These are phyloP conservation scores for Fusarium chlamydosporum DNA, from an alignment of 2,329 filamentous ascomycete species.

Conservation along the genomic window DNA sequence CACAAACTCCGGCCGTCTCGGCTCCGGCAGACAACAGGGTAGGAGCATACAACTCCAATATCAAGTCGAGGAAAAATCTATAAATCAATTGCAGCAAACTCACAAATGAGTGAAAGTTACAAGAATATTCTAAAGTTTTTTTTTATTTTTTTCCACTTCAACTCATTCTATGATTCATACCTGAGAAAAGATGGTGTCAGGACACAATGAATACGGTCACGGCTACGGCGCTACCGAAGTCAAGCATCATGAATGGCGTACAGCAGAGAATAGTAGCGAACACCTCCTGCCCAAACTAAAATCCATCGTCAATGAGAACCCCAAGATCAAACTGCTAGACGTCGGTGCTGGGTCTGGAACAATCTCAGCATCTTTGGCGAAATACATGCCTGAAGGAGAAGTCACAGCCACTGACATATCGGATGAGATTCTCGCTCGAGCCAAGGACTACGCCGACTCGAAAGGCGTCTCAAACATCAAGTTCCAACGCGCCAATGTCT, in stretches of 20 bases:
- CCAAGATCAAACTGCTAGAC: slow-evolving; percentile 60
- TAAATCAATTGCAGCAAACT: not conserved
- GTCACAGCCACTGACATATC: slow-evolving; percentile 54
- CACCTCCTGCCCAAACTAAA: slow-evolving; percentile 60
- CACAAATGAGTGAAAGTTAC: not conserved
- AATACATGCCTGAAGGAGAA: slow-evolving; percentile 57
- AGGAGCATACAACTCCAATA: not conserved
- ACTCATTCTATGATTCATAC: too few relatives aligned
- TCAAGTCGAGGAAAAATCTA: not conserved
- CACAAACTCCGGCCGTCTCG: slow-evolving; percentile 13
- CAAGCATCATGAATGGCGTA: slow-evolving; percentile 57
- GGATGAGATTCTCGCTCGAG: slow-evolving; percentile 52
- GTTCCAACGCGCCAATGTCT: slow-evolving; percentile 51
- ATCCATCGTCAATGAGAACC: slow-evolving; percentile 44
- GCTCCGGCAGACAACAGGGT: slow-evolving; percentile 13
- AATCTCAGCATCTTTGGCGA: slow-evolving; percentile 61
- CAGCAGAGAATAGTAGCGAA: slow-evolving; percentile 60
- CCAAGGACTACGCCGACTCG: slow-evolving; percentile 43
- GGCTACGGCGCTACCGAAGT: slow-evolving; percentile 49
- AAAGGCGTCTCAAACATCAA: slow-evolving; percentile 48
- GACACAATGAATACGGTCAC: slow-evolving; percentile 49
- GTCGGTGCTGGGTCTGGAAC: slow-evolving; percentile 65
- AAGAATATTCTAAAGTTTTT: not conserved
- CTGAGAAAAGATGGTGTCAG: slow-evolving; percentile 36
- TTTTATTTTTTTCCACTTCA: too few relatives aligned